A percentile compares a stretch with the other conserved stretches of the same genome.
phyloP scores from a whole-genome alignment of 495 filamentous ascomycete genomes.

The Podospora fimiseda region DNA sequence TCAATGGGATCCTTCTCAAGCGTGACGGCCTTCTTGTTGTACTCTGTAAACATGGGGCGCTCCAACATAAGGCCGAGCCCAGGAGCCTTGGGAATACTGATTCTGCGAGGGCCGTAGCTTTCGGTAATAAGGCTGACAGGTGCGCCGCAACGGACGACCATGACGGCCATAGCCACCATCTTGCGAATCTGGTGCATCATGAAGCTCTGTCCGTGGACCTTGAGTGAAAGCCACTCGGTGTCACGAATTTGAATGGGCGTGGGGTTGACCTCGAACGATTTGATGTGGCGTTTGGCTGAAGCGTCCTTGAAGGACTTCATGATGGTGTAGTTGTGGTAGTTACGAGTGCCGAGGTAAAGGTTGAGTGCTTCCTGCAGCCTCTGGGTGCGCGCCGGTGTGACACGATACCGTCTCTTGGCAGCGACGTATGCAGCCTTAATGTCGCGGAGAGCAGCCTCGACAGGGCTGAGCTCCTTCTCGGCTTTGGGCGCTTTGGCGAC shows the following conservation, averaged over 20 bases:
- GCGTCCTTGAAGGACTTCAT: slow-evolving; percentile 73
- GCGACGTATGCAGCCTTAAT: slow-evolving; percentile 71
- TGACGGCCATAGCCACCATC: slow-evolving; percentile 89
- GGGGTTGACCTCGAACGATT: slow-evolving; percentile 68
- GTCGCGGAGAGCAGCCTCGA: slow-evolving; percentile 60
- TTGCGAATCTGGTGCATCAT: slow-evolving; percentile 99
- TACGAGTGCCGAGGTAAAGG: slow-evolving; percentile 71
- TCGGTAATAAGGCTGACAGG: slow-evolving; percentile 59
- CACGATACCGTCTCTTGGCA: slow-evolving; percentile 76
- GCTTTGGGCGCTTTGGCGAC: slow-evolving; percentile 7
- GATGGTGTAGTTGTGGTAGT: slow-evolving; percentile 95
- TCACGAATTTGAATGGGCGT: slow-evolving; percentile 77
- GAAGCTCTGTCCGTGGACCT: slow-evolving; percentile 95
- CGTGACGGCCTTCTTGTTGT: slow-evolving; percentile 57
- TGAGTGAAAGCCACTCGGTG: slow-evolving; percentile 90
- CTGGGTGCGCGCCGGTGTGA: slow-evolving; percentile 60
- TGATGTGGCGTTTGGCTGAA: slow-evolving; percentile 80
- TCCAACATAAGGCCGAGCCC: slow-evolving; percentile 83
- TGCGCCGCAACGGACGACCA: slow-evolving; percentile 75
- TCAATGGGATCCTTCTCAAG: slow-evolving; percentile 59
- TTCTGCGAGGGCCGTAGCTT: slow-evolving; percentile 56
- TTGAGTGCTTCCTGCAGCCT: slow-evolving; percentile 65
- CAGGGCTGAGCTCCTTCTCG: slow-evolving; percentile 33
- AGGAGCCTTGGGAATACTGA: slow-evolving; percentile 90
- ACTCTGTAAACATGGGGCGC: slow-evolving; percentile 78